These are phyloP conservation scores for Peronosclerospora sorghi DNA, from an alignment of 352 stramenopile species.

Conservation along the genomic window DNA sequence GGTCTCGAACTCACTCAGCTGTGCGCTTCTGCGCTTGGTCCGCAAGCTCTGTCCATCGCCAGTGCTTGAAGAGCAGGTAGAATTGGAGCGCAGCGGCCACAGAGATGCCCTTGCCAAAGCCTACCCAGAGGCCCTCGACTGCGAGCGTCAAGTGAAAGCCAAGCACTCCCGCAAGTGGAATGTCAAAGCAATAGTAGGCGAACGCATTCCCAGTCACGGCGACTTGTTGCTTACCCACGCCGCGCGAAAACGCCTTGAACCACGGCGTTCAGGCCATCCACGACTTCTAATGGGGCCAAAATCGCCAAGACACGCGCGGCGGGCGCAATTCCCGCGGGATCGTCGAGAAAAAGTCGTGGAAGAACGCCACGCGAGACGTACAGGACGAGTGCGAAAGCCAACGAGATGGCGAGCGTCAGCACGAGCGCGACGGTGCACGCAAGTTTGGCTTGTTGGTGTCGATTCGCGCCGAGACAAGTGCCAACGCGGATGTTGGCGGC, in stretches of 20 bases:
- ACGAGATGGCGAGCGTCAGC: slow-evolving; percentile 21
- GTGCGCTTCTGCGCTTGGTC: slow-evolving; percentile 31
- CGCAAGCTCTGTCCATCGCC: slow-evolving; percentile 27
- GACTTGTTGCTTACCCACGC: slow-evolving; percentile 45
- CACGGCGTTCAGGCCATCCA: slow-evolving; percentile 43
- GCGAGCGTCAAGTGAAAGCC: slow-evolving; percentile 33
- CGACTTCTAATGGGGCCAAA: slow-evolving; percentile 31
- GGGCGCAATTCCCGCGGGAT: slow-evolving; percentile 23
- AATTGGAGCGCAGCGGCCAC: slow-evolving; percentile 23
- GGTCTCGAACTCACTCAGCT: slow-evolving; percentile 21
- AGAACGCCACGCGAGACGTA: slow-evolving; percentile 9
- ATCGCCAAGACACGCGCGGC: slow-evolving; percentile 31
- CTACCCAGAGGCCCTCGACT: slow-evolving; percentile 50
- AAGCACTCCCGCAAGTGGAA: slow-evolving; percentile 50
- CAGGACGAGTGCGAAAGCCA: slow-evolving; percentile 16
- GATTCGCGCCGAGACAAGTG: slow-evolving; percentile 44
- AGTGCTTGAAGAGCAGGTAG: slow-evolving; percentile 26
- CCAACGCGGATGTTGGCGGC: slow-evolving; percentile 53
- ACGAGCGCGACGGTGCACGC: slow-evolving; percentile 25
- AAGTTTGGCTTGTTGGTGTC: slow-evolving; percentile 31
- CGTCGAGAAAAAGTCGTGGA: slow-evolving; percentile 37
- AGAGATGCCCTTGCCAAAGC: slow-evolving; percentile 41
- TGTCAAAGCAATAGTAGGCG: slow-evolving; percentile 64
- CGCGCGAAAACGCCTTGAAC: slow-evolving; percentile 60
- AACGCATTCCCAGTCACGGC: slow-evolving; percentile 56